Conservation (phyloP, 2,329 filamentous ascomycete genomes). For the Fusarium sp. region DNA sequence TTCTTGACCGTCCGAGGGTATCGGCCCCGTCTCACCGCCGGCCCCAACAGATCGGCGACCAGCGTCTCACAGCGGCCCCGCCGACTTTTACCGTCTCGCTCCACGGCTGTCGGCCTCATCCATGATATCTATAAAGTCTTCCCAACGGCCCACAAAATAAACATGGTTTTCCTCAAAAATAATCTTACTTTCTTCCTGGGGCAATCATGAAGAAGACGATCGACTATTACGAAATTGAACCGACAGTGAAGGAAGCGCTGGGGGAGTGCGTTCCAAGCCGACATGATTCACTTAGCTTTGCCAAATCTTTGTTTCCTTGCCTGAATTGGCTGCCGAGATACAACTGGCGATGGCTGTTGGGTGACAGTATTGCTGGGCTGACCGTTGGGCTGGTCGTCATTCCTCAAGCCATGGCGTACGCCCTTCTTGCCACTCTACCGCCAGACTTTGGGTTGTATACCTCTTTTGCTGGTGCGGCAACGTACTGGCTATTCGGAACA, state of each 20-base stretch:
- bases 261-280: background rate
- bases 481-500: conserved; percentile 86
- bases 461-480: conserved; percentile 79
- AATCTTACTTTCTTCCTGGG: background rate
- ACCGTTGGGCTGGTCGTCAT: conserved; percentile 74
- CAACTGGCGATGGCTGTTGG: conserved; percentile 16
- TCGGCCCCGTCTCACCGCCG: conserved; percentile 5
- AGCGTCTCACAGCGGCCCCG: background rate
- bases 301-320: conserved; percentile 1
- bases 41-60: conserved; percentile 11
- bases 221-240: conserved; percentile 2
- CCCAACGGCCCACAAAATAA: conserved; percentile 3
- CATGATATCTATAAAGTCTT: background rate
- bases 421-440: conserved; percentile 71
- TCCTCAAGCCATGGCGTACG: conserved; percentile 83
- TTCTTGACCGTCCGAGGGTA: background rate
- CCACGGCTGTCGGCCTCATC: conserved; percentile 13
- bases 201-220: background rate
- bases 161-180: background rate
- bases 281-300: background rate
- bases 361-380: conserved; percentile 27
- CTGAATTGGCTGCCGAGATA: conserved; percentile 4
- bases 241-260: background rate
- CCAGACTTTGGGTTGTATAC: conserved; percentile 80
- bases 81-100: conserved; percentile 8